phyloP scores from a whole-genome alignment of 192 early-diverging fungal genomes.

The Coemansia sp. region DNA sequence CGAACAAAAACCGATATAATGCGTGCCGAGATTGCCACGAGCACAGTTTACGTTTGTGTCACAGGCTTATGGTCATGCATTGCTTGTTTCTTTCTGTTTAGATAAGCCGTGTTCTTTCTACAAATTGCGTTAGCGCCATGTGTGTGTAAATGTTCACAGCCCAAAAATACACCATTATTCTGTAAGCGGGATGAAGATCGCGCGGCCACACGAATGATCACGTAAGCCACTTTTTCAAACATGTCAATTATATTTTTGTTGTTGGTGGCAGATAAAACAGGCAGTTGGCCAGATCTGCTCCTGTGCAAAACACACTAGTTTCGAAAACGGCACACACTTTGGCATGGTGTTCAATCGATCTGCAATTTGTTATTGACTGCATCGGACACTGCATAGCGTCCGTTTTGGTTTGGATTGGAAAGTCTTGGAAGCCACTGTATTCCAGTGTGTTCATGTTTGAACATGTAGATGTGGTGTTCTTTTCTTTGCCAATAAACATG shows the following conservation, averaged over 20 bases:
- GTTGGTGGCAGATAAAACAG: too few relatives aligned
- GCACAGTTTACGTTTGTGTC: neutral
- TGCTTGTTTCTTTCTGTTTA: neutral
- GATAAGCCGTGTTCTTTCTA: neutral
- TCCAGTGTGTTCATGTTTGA: neutral
- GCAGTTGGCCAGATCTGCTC: too few relatives aligned
- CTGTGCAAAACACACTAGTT: too few relatives aligned
- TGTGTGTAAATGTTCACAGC: neutral
- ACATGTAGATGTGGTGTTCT: neutral
- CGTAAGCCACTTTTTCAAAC: neutral
- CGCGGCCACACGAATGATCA: neutral
- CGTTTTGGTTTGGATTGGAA: neutral
- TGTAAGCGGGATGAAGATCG: neutral
- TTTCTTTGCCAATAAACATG: neutral
- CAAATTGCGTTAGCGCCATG: neutral
- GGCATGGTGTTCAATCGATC: neutral
- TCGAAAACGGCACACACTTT: neutral
- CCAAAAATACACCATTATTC: neutral
- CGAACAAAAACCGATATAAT: too few relatives aligned
- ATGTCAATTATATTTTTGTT: neutral
- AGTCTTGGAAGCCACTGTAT: neutral
- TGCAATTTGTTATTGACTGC: constrained; percentile 1
- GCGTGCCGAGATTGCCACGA: neutral
- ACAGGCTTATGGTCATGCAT: constrained; percentile 1
- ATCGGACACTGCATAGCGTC: neutral